A percentile compares a stretch with the other conserved stretches of the same genome.
Evolutionary conservation across 768 basidiomycete genomes (phyloP).

Genomic region (Collybia mongolica): DNA sequence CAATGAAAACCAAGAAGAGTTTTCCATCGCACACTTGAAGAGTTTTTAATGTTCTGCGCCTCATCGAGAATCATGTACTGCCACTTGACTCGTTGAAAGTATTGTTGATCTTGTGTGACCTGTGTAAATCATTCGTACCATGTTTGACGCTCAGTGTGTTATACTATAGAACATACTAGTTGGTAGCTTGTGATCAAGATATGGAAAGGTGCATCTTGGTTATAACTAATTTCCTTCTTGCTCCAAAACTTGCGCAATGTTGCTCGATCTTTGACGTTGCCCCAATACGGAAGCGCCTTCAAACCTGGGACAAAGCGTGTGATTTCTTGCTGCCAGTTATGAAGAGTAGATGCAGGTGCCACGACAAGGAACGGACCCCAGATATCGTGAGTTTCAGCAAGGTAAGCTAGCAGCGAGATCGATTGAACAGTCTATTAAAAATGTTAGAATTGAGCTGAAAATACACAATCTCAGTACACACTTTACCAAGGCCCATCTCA

Average conservation of each 20-base stretch:
- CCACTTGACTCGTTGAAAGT: slow-evolving; percentile 98
- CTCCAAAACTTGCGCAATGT: slow-evolving; percentile 98
- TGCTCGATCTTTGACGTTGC: slow-evolving; percentile 92
- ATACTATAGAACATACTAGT: slow-evolving; percentile 50
- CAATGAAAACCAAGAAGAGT: slow-evolving; percentile 94
- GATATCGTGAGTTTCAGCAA: slow-evolving; percentile 96
- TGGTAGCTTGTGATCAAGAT: slow-evolving; percentile 97
- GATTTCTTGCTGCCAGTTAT: slow-evolving; percentile 99
- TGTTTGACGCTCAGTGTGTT: not conserved
- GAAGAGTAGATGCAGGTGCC: slow-evolving; percentile 93
- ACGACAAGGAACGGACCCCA: slow-evolving; percentile 99
- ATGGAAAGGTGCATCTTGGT: slow-evolving; percentile 95
- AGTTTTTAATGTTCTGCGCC: slow-evolving; percentile 99
- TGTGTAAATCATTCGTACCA: slow-evolving; percentile 22
- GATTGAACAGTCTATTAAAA: slow-evolving; percentile 88
- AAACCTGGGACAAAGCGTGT: slow-evolving; percentile 92
- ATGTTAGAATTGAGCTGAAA: slow-evolving; percentile 1
- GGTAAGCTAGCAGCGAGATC: slow-evolving; percentile 91
- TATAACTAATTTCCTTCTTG: slow-evolving; percentile 94
- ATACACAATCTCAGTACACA: slow-evolving; percentile 18
- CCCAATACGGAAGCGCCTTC: slow-evolving; percentile 98
- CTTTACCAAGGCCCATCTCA: slow-evolving; percentile 97
- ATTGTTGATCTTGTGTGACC: slow-evolving; percentile 96
- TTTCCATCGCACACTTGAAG: slow-evolving; percentile 95
- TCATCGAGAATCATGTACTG: slow-evolving; percentile 99